Conservation (phyloP, 2,329 filamentous ascomycete species). For the Dothistroma septosporum region DNA sequence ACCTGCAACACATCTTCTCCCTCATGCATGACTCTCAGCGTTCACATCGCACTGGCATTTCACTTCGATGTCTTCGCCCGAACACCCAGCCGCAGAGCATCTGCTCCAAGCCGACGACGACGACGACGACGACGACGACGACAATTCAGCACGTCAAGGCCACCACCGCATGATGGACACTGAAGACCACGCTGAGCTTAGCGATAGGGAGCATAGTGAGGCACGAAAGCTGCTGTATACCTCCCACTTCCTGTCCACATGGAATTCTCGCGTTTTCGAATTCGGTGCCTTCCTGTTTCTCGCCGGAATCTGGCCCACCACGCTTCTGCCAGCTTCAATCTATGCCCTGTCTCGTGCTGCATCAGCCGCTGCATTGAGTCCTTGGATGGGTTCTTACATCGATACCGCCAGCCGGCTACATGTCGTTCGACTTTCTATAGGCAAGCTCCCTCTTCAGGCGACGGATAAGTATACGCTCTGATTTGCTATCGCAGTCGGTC, state of each 20-base stretch:
- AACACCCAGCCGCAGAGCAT: slow-evolving; percentile 1
- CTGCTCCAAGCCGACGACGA: slow-evolving; percentile 1
- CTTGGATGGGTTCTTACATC: slow-evolving; percentile 56
- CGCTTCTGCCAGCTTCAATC: slow-evolving; percentile 62
- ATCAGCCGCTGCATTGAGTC: slow-evolving; percentile 56
- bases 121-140: background rate
- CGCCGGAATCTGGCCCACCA: slow-evolving; percentile 46
- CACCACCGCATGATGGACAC: background rate
- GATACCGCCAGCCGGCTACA: slow-evolving; percentile 48
- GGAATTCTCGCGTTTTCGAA: slow-evolving; percentile 49
- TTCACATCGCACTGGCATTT: background rate
- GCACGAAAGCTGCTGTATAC: slow-evolving; percentile 36
- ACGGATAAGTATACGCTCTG: slow-evolving; percentile 4
- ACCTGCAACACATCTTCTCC: background rate
- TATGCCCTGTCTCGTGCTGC: slow-evolving; percentile 61
- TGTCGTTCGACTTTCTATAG: slow-evolving; percentile 40
- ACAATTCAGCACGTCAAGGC: background rate
- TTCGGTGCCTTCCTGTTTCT: slow-evolving; percentile 50
- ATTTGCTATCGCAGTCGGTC: slow-evolving; percentile 22
- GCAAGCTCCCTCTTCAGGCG: slow-evolving; percentile 12
- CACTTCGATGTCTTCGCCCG: background rate
- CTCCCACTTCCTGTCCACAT: slow-evolving; percentile 48
- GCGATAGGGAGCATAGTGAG: background rate
- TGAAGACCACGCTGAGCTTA: background rate
- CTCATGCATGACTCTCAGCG: background rate